phyloP scores from a whole-genome alignment of 225 moss, liverwort and hornwort genomes.

The Straminergon stramineum region DNA sequence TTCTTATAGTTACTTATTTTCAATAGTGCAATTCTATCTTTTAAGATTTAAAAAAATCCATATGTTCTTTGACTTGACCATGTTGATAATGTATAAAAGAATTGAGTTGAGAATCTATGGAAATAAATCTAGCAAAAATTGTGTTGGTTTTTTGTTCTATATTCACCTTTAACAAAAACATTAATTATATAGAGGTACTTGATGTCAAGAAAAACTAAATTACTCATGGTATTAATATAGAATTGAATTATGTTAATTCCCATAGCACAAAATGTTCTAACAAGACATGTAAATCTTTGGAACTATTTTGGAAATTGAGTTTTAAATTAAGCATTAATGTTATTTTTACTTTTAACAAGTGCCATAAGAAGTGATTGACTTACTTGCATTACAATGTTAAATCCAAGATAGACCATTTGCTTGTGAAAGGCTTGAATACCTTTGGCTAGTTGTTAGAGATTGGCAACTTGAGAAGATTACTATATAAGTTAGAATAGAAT shows the following conservation, averaged over 20 bases:
- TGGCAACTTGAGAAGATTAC: rapidly evolving
- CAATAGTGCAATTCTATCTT: background rate
- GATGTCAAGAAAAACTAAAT: background rate
- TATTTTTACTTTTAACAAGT: background rate
- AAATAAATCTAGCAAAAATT: background rate
- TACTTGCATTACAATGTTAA: background rate
- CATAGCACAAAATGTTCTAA: background rate
- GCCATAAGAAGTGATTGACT: background rate
- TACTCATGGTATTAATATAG: background rate
- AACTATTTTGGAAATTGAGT: background rate
- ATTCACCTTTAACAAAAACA: background rate
- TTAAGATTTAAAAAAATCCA: background rate
- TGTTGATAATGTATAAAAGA: background rate
- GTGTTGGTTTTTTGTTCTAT: background rate
- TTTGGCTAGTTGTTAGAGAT: background rate
- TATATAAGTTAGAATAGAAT: background rate
- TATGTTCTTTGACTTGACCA: background rate
- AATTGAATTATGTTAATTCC: background rate
- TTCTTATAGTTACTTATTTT: too few species aligned
- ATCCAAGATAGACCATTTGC: background rate
- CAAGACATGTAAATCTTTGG: background rate
- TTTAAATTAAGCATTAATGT: background rate
- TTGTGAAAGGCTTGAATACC: background rate
- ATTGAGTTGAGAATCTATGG: background rate
- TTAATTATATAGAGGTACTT: background rate